A percentile compares a stretch with the other conserved stretches of the same genome.
Conservation (phyloP, 352 stramenopile species). For the Pilasporangium apinafurcum region DNA sequence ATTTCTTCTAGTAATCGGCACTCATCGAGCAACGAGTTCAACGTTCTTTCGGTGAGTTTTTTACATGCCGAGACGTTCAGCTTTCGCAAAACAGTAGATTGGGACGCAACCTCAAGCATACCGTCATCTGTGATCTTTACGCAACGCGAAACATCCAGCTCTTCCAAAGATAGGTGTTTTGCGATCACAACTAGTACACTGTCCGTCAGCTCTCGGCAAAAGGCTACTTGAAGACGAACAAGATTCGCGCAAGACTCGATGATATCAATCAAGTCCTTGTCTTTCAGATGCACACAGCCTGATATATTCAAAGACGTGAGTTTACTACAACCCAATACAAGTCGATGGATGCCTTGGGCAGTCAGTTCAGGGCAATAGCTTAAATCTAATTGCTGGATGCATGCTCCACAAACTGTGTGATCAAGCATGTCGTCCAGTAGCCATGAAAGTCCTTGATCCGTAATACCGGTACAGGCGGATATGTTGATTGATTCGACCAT, state of each 20-base stretch:
- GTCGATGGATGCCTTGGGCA: conserved; percentile 28
- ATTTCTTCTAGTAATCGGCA: conserved; percentile 62
- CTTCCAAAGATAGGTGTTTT: conserved; percentile 75
- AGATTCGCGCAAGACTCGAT: conserved; percentile 61
- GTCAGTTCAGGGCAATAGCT: conserved; percentile 77
- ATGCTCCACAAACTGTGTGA: conserved; percentile 25
- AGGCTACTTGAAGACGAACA: conserved; percentile 58
- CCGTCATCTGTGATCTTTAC: conserved; percentile 81
- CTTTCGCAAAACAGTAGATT: conserved; percentile 59
- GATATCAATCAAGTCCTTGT: conserved; percentile 67
- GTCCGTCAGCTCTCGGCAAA: conserved; percentile 85
- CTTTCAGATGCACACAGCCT: conserved; percentile 67
- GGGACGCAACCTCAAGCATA: conserved; percentile 66
- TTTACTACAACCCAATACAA: conserved; percentile 48
- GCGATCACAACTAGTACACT: conserved; percentile 55
- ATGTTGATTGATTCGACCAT: conserved; percentile 39
- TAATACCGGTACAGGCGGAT: conserved; percentile 56
- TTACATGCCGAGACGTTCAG: conserved; percentile 80
- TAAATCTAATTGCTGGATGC: conserved; percentile 62
- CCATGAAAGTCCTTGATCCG: conserved; percentile 49
- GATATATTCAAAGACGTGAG: conserved; percentile 81
- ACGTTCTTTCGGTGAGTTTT: conserved; percentile 56
- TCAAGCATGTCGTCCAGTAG: conserved; percentile 69
- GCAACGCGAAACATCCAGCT: conserved; percentile 59
- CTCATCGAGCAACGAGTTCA: conserved; percentile 43